These are phyloP conservation scores for Candida railenensis DNA, from an alignment of 805 yeast species.

Conservation along the genomic window DNA sequence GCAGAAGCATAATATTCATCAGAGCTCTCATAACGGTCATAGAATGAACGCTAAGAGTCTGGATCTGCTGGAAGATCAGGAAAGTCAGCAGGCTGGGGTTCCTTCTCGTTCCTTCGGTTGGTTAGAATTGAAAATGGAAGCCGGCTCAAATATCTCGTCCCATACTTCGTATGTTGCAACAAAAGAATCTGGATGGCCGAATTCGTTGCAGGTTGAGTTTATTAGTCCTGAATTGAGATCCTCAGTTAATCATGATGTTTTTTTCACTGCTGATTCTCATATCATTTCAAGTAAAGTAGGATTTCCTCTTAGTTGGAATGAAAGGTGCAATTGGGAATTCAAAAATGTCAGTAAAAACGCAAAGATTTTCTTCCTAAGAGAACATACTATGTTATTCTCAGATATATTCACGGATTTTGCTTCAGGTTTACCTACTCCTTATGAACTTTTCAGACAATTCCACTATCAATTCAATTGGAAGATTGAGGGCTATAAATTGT, in stretches of 20 bases:
- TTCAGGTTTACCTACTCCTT: slow-evolving; percentile 67
- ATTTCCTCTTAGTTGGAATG: slow-evolving; percentile 84
- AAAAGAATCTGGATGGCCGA: slow-evolving; percentile 52
- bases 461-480: slow-evolving; percentile 62
- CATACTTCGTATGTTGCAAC: slow-evolving; percentile 54
- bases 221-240: slow-evolving; percentile 64
- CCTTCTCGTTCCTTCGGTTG: slow-evolving; percentile 79
- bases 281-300: slow-evolving; percentile 55
- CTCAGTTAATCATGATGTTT: slow-evolving; percentile 84
- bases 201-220: slow-evolving; percentile 46
- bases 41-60: slow-evolving; percentile 7
- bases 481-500: slow-evolving; percentile 55
- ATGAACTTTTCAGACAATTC: slow-evolving; percentile 76
- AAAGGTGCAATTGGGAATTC: slow-evolving; percentile 67
- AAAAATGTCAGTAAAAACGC: slow-evolving; percentile 50
- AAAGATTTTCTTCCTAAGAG: slow-evolving; percentile 69
- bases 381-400: slow-evolving; percentile 70
- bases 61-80: background rate
- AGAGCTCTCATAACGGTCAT: slow-evolving; percentile 3
- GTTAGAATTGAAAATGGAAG: slow-evolving; percentile 69
- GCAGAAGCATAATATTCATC: slow-evolving; percentile 6
- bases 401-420: slow-evolving; percentile 79
- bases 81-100: slow-evolving; percentile 7
- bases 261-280: slow-evolving; percentile 63
- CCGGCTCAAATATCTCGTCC: slow-evolving; percentile 49